Base-by-base conservation (phyloP, 345 rosid species). In the Lumnitzera racemosa region DNA sequence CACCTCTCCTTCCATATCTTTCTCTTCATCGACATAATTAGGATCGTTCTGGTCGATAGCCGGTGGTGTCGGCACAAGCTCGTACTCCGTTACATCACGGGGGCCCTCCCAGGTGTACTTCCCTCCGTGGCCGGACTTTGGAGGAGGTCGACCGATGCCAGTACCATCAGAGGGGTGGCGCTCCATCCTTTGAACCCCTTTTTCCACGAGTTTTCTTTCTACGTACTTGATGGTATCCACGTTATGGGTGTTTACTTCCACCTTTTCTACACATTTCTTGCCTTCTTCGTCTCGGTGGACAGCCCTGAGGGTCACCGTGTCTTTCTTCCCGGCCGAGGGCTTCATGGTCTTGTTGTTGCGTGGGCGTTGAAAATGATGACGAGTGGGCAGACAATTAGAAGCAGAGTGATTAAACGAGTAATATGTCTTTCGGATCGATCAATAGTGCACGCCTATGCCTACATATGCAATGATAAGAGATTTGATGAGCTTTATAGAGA, bases 101-200 rank as follows among this genome's bases (percentile, higher is more conserved):
- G 94, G 86, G 1, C 94, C 96, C 53, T 89, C 96, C 95, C 98
- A 89, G 15, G 94, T 89, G 80, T 70, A 91, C 76, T 91, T 91
- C 6, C 98, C 96, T 0, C 95, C 96, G 67, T 62, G 96, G 29
- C 98, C 94, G 0, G 87, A 85, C 69, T 89, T 91, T 0, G 88
- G 76, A 2, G 96, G 88, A 1, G 76, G 86, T 23, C 54, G 67
- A 6, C 72, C 62, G 7, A 91, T 78, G 9, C 89, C 80, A 1
- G 64, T 53, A 9, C 98, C 98, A 49, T 82, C 77, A 3, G 67
- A 73, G 0, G 95, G 86, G 67, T 83, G 98, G 4, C 96, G 74
- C 4, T 91, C 98, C 96, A 83, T 75, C 47, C 92, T 74, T 13
- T 74, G 81, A 7, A 82, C 63, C 2, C 95, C 98, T 67, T 89